These are phyloP conservation scores for Aegilops bicornis DNA, from an alignment of 176 grass and related monocot genomes.

Conservation along the genomic window DNA sequence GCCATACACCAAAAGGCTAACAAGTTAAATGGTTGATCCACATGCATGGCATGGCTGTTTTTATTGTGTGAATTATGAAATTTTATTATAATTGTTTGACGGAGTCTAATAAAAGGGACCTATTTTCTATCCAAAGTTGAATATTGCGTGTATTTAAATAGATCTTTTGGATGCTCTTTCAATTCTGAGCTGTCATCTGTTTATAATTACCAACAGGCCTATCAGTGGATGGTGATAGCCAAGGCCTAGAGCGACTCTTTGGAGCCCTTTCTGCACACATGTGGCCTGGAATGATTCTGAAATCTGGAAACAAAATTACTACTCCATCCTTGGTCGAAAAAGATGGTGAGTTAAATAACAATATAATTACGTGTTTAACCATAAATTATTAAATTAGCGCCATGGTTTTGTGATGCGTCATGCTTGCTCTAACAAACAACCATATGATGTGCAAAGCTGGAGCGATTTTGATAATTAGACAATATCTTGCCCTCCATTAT, in stretches of 20 bases:
- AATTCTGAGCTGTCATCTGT: not conserved
- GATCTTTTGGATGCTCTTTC: not conserved
- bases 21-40: not conserved
- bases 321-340: constrained; percentile 69
- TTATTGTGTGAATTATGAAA: not conserved
- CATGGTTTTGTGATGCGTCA: not conserved
- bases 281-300: constrained; percentile 98
- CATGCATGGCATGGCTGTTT: not conserved
- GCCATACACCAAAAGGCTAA: not conserved
- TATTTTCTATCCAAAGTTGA: not conserved
- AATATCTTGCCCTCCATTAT: not conserved
- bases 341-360: constrained; percentile 55
- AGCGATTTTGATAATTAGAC: not conserved
- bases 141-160: not conserved
- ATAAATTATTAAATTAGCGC: not conserved
- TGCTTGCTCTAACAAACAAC: constrained; percentile 18
- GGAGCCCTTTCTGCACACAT: constrained; percentile 92
- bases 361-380: not conserved
- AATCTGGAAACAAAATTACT: constrained; percentile 80
- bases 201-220: constrained; percentile 53
- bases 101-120: not conserved
- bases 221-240: constrained; percentile 90
- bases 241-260: constrained; percentile 84
- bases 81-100: not conserved
- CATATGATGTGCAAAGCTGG: constrained; percentile 10